Conservation (phyloP, 495 filamentous ascomycete species). For the Aspergillus asperescens region DNA sequence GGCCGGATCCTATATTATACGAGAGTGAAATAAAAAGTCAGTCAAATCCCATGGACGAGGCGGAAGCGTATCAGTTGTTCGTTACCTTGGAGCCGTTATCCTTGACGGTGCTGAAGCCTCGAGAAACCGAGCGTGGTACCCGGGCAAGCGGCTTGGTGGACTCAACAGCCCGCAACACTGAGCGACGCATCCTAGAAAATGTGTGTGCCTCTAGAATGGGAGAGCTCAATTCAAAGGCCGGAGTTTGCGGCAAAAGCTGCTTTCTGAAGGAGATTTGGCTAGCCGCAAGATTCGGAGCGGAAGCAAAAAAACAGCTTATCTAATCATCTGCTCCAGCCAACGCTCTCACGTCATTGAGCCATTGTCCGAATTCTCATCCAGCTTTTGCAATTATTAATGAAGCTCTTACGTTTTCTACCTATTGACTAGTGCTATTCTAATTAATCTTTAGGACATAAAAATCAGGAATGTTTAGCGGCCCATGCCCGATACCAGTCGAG, state of each 20-base stretch:
- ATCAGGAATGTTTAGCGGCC: slow-evolving; percentile 44
- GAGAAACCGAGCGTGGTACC: slow-evolving; percentile 37
- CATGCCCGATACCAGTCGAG: slow-evolving; percentile 80
- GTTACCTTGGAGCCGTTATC: slow-evolving; percentile 38
- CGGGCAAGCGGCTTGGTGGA: slow-evolving; percentile 37
- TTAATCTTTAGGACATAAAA: not conserved
- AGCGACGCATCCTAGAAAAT: slow-evolving; percentile 36
- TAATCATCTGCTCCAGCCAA: slow-evolving; percentile 16
- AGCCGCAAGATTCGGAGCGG: slow-evolving; percentile 20
- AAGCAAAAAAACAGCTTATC: slow-evolving; percentile 22
- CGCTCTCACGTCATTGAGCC: not conserved
- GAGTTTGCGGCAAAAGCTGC: slow-evolving; percentile 11
- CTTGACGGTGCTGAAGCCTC: slow-evolving; percentile 39
- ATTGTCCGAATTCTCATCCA: too few species aligned
- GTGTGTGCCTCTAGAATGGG: not conserved
- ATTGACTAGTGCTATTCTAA: not conserved
- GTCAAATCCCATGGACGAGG: not conserved
- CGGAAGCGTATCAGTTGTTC: not conserved
- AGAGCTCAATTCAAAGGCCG: slow-evolving; percentile 6
- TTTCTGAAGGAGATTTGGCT: slow-evolving; percentile 15
- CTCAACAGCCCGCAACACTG: slow-evolving; percentile 43
- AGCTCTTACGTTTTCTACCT: not conserved
- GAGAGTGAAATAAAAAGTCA: slow-evolving; percentile 10
- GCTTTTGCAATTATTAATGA: too few species aligned
- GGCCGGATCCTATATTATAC: slow-evolving; percentile 64